A percentile compares a stretch with the other conserved stretches of the same genome.
phyloP scores from a whole-genome alignment of 2,329 filamentous ascomycete species.

The Cladophialophora carrionii region DNA sequence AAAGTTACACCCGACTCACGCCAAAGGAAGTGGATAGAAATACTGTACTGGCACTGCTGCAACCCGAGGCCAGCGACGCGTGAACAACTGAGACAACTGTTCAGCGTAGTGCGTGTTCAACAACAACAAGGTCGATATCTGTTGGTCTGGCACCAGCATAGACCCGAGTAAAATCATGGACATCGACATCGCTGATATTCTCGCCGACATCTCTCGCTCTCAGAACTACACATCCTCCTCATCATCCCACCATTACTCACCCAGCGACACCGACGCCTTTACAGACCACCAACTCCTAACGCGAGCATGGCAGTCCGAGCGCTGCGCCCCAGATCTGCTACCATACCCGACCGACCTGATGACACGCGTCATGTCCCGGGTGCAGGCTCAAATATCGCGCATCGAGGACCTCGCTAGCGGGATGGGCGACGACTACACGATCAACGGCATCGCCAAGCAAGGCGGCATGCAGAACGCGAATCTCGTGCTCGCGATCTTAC shows the following conservation, averaged over 20 bases:
- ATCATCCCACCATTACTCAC: conserved; percentile 10
- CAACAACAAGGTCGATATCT: neutral
- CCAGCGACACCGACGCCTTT: conserved; percentile 32
- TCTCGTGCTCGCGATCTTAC: conserved; percentile 89
- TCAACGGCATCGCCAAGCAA: conserved; percentile 57
- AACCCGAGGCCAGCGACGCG: neutral
- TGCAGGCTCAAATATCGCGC: conserved; percentile 65
- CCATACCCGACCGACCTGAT: conserved; percentile 76
- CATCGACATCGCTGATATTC: conserved; percentile 49
- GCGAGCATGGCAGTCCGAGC: conserved; percentile 89
- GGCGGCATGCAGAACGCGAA: conserved; percentile 88
- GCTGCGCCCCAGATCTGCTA: conserved; percentile 85
- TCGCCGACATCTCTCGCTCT: conserved; percentile 49
- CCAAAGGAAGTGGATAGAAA: neutral
- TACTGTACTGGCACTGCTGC: neutral
- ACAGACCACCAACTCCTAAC: conserved; percentile 85
- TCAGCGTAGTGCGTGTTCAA: no score
- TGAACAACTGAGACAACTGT: neutral
- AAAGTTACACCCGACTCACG: neutral
- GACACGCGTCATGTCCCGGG: conserved; percentile 75
- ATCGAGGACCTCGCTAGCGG: conserved; percentile 64
- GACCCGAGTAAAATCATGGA: conserved; percentile 29
- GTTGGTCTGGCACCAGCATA: neutral
- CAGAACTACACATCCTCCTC: conserved; percentile 5
- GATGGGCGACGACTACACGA: conserved; percentile 44